Base-by-base conservation (phyloP, 805 yeast genomes). In the Maudiozyma barnettii region DNA sequence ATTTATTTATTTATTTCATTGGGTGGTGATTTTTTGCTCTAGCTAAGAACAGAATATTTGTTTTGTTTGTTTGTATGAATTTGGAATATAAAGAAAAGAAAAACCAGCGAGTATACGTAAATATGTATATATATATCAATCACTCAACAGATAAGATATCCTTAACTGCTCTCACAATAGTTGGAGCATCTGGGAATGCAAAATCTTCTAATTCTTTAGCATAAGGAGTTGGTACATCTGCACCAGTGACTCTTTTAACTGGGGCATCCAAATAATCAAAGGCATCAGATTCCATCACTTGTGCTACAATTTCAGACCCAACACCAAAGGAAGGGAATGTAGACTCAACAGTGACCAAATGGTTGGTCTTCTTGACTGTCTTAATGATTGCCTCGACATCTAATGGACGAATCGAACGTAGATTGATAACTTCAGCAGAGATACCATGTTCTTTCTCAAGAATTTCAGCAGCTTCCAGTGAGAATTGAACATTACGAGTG, bases 201-300 rank as follows among this genome's bases (percentile, higher is more conserved):
- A 93, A 86, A 74, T 85, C 95, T 80, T 93, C 99, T 67, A 93
- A 79, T 73, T 84, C 90, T 70, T 81, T 79, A 60, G 96, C 96
- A 67, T 93, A 93, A 55, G 99, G 99, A 58, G 99, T 93, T 70
- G 99, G 99, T 30, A 90, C 97, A 75, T 93, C 99, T 66, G 98
- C 95, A 70, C 99, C 99, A 50, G 99, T 93, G 62, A 90, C 91
- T 78, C 99, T 88, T 75, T 84, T 95, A 57, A 93, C 87, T 60
- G 99, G 99, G 51, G 98, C 95, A 72, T 93, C 99, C 65, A 93
- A 79, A 79, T 89, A 87, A 72, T 93, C 99, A 58, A 93, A 93
- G 46, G 95, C 98, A 72, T 90, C 97, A 49, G 95, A 81, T 75
- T 93, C 99, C 96, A 93, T 89, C 66, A 93, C 76, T 73, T 89